Percentiles rank a stretch among this genome's conserved stretches.
These are phyloP conservation scores for Saccharomyces jurei DNA, from an alignment of 805 yeast genomes.

Conservation along the genomic window DNA sequence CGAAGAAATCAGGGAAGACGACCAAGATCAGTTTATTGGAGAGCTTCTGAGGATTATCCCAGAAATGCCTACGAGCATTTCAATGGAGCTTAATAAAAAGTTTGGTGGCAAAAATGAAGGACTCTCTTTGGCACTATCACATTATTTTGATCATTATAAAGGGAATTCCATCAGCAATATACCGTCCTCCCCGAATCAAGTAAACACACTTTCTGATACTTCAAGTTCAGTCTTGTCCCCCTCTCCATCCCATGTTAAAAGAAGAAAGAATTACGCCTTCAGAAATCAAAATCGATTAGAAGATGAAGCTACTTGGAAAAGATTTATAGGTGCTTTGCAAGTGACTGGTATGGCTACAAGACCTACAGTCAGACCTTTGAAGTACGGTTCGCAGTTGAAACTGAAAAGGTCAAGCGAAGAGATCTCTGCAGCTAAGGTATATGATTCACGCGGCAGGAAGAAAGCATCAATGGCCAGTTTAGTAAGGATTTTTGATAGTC, in stretches of 20 bases:
- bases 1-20: slow-evolving; percentile 7
- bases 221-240: background rate
- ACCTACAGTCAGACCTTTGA: slow-evolving; percentile 41
- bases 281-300: slow-evolving; percentile 10
- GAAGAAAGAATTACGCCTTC: slow-evolving; percentile 1
- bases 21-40: slow-evolving; percentile 23
- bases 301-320: slow-evolving; percentile 27
- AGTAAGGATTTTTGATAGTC: slow-evolving; percentile 27
- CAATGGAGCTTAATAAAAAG: slow-evolving; percentile 22
- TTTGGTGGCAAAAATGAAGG: slow-evolving; percentile 23
- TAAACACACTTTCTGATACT: background rate
- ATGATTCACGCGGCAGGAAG: slow-evolving; percentile 17
- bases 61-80: slow-evolving; percentile 18
- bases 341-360: slow-evolving; percentile 68
- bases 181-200: background rate
- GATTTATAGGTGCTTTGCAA: slow-evolving; percentile 52
- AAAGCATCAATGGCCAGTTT: slow-evolving; percentile 26
- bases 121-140: slow-evolving; percentile 34
- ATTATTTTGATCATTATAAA: slow-evolving; percentile 30
- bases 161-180: background rate
- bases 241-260: slow-evolving; percentile 1
- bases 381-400: slow-evolving; percentile 38
- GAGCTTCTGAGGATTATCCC: slow-evolving; percentile 33
- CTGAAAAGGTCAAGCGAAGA: slow-evolving; percentile 32
- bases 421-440: slow-evolving; percentile 13